Percentiles rank a stretch among this genome's conserved stretches.
phyloP scores from a whole-genome alignment of 2,329 filamentous ascomycete genomes.

The Domatiomyces catenatus region DNA sequence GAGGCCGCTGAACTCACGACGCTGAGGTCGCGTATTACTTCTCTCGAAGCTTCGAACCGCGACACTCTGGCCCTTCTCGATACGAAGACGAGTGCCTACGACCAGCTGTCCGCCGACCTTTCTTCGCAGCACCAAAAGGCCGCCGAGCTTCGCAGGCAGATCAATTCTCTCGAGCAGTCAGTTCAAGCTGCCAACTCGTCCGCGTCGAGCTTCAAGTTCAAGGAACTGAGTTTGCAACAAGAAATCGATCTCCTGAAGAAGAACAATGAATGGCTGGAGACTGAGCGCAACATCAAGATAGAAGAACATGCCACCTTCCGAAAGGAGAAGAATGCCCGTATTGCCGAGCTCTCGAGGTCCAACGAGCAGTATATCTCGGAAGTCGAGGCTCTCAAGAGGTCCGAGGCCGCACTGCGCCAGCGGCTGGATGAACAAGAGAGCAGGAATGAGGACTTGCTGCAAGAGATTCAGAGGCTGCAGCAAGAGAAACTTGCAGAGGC shows the following conservation, averaged over 20 bases:
- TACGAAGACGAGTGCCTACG: constrained; percentile 73
- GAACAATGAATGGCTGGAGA: constrained; percentile 86
- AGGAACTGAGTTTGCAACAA: constrained; percentile 77
- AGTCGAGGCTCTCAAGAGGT: constrained; percentile 61
- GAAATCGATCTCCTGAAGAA: constrained; percentile 77
- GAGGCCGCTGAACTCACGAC: constrained; percentile 53
- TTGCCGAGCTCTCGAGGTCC: constrained; percentile 73
- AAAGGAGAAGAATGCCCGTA: constrained; percentile 84
- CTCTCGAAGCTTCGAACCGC: constrained; percentile 80
- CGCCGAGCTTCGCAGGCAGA: constrained; percentile 65
- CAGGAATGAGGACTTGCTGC: constrained; percentile 71
- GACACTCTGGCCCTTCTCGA: constrained; percentile 81
- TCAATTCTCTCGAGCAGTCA: constrained; percentile 66
- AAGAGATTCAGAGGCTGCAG: constrained; percentile 69
- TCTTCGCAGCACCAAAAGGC: constrained; percentile 80
- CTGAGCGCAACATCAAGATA: constrained; percentile 77
- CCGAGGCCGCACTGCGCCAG: constrained; percentile 63
- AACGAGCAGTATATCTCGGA: constrained; percentile 71
- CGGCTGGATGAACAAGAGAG: constrained; percentile 70
- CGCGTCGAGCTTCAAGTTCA: constrained; percentile 69
- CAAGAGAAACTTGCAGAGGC: constrained; percentile 69
- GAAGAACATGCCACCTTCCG: constrained; percentile 77
- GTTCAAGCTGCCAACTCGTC: constrained; percentile 69
- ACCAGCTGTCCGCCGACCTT: constrained; percentile 71
- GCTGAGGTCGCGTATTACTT: constrained; percentile 66